A percentile compares a stretch with the other conserved stretches of the same genome.
Conservation (phyloP, 805 yeast genomes). For the Schwanniomyces occidentalis region DNA sequence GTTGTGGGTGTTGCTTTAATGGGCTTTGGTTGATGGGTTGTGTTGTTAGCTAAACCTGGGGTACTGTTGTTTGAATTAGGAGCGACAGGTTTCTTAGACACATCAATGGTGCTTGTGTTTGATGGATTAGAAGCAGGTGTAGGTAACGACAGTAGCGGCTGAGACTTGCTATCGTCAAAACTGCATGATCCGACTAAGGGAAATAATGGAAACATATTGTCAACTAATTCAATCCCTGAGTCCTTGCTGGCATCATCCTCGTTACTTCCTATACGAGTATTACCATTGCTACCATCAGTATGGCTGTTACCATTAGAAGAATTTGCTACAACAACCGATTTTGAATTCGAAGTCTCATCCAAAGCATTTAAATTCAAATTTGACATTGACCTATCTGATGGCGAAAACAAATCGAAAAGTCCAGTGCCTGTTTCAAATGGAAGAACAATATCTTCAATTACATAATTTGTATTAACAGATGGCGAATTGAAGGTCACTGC, state of each 20-base stretch:
- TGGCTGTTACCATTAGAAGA: conserved; percentile 3
- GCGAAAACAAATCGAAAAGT: conserved; percentile 28
- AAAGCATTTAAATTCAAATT: conserved; percentile 1
- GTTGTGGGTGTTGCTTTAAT: conserved; percentile 10
- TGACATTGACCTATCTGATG: conserved; percentile 11
- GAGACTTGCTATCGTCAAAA: conserved; percentile 35
- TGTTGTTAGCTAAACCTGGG: not conserved
- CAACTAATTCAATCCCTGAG: conserved; percentile 15
- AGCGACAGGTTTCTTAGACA: not conserved
- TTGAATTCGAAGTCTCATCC: conserved; percentile 1
- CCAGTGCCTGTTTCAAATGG: conserved; percentile 33
- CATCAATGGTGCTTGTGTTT: too few species aligned
- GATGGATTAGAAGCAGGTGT: not conserved
- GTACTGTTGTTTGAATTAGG: not conserved
- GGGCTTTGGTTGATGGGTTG: conserved; percentile 22
- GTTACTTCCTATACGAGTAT: not conserved
- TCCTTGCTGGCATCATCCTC: conserved; percentile 6
- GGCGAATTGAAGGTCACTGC: not conserved
- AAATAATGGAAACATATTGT: conserved; percentile 40
- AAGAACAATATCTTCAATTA: conserved; percentile 30
- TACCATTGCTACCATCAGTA: not conserved
- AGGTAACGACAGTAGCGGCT: conserved; percentile 37
- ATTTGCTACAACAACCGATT: conserved; percentile 1
- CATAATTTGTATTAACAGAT: conserved; percentile 13
- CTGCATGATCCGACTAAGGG: conserved; percentile 41